These are phyloP conservation scores for Lolium rigidum DNA, from an alignment of 176 grass and related monocot genomes.

Conservation along the genomic window DNA sequence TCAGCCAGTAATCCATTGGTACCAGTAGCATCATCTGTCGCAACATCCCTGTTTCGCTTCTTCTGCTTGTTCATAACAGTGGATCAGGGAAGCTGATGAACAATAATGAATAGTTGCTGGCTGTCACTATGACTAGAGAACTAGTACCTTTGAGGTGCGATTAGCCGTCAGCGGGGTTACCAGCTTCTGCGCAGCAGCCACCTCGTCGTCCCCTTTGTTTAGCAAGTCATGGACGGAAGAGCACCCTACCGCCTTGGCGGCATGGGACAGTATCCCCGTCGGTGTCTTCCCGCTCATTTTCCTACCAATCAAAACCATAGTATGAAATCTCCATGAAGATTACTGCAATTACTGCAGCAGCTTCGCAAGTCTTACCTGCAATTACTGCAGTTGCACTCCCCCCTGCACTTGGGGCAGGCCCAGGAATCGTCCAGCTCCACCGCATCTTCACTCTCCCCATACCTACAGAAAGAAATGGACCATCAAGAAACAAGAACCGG, in stretches of 20 bases:
- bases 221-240: constrained; percentile 77
- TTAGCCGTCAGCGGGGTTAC: constrained; percentile 24
- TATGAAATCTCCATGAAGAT: background rate
- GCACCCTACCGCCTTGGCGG: constrained; percentile 71
- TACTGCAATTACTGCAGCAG: background rate
- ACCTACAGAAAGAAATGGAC: constrained; percentile 49
- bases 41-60: constrained; percentile 24
- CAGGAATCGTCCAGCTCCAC: constrained; percentile 44
- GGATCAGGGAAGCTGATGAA: constrained; percentile 33
- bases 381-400: constrained; percentile 88
- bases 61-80: constrained; percentile 21
- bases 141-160: constrained; percentile 31
- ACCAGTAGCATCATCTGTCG: constrained; percentile 1
- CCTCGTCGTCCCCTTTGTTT: constrained; percentile 46
- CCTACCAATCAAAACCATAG: constrained; percentile 50
- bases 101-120: constrained; percentile 18
- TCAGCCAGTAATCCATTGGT: constrained; percentile 16
- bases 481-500: background rate
- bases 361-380: constrained; percentile 70
- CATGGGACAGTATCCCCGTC: constrained; percentile 73
- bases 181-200: constrained; percentile 48
- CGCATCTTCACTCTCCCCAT: constrained; percentile 66
- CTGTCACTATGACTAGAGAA: constrained; percentile 3
- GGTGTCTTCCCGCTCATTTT: constrained; percentile 79
- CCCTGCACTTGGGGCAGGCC: constrained; percentile 90